These are phyloP conservation scores for Phallus indusiatus DNA, from an alignment of 768 basidiomycete species.

Conservation along the genomic window DNA sequence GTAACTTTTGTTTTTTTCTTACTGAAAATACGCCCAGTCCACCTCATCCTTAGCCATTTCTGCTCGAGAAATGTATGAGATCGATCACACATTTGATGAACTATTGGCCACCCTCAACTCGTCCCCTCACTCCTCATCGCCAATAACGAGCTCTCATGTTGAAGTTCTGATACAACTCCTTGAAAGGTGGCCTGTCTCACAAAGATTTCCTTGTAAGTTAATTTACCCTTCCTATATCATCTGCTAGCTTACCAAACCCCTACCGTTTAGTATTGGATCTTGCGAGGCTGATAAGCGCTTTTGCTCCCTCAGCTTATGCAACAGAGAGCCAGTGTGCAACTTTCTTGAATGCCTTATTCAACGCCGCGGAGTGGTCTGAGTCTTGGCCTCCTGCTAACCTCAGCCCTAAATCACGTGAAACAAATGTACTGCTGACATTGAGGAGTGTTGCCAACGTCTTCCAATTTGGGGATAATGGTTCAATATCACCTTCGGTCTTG, in stretches of 20 bases:
- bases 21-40: constrained; percentile 33
- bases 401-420: constrained; percentile 63
- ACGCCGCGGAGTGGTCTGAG: constrained; percentile 55
- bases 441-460: constrained; percentile 76
- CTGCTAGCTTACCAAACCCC: constrained; percentile 1
- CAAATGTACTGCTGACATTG: constrained; percentile 72
- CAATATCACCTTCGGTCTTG: neutral
- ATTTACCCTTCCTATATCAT: neutral
- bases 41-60: constrained; percentile 64
- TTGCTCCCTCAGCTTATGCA: constrained; percentile 44
- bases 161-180: constrained; percentile 56
- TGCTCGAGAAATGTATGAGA: constrained; percentile 44
- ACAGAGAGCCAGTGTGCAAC: constrained; percentile 32
- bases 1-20: neutral
- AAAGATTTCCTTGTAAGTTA: constrained; percentile 61
- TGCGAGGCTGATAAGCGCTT: constrained; percentile 62
- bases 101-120: constrained; percentile 36
- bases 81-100: constrained; percentile 57
- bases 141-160: constrained; percentile 38
- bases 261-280: constrained; percentile 68
- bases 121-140: constrained; percentile 20
- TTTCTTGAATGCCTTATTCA: constrained; percentile 56
- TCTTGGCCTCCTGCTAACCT: constrained; percentile 44
- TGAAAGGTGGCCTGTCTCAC: constrained; percentile 63
- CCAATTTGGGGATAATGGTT: constrained; percentile 29